Evolutionary conservation across 2,329 filamentous ascomycete species (phyloP).

Genomic region (Monosporascus sp.): DNA sequence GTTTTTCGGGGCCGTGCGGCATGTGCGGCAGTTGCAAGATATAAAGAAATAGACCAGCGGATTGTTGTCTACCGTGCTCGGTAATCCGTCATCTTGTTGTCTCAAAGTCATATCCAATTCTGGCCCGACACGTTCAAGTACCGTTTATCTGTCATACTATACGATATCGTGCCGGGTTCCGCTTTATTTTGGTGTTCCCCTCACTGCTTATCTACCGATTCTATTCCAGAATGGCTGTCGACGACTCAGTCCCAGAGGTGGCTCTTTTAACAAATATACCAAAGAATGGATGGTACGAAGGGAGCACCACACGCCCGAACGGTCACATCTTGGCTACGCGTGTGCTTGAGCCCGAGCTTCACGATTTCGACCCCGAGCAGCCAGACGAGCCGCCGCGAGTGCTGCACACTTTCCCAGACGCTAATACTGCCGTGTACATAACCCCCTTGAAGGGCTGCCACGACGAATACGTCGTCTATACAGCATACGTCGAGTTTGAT

Average conservation of each 20-base stretch:
- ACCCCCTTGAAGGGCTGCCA: conserved; percentile 16
- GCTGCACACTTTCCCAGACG: conserved; percentile 20
- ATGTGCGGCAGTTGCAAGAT: no score
- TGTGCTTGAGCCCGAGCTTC: conserved; percentile 25
- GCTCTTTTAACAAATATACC: conserved; percentile 25
- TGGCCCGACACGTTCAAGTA: no score
- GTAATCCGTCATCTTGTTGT: no score
- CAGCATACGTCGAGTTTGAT: conserved; percentile 22
- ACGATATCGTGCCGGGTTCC: neutral
- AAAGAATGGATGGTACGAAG: conserved; percentile 26
- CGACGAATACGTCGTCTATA: conserved; percentile 23
- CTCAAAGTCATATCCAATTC: no score
- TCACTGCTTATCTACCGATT: neutral
- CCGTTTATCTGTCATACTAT: no score
- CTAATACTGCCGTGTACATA: conserved; percentile 22
- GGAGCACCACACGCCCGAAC: conserved; percentile 24
- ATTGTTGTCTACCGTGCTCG: no score
- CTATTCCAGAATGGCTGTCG: conserved; percentile 14
- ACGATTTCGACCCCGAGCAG: conserved; percentile 24
- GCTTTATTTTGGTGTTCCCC: neutral
- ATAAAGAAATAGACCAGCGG: no score
- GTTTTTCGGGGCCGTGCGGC: no score
- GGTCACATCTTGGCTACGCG: conserved; percentile 23
- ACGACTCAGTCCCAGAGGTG: conserved; percentile 17
- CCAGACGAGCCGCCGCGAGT: conserved; percentile 18